Base-by-base conservation (phyloP, 805 yeast species). In the Suhomyces prunicola region DNA sequence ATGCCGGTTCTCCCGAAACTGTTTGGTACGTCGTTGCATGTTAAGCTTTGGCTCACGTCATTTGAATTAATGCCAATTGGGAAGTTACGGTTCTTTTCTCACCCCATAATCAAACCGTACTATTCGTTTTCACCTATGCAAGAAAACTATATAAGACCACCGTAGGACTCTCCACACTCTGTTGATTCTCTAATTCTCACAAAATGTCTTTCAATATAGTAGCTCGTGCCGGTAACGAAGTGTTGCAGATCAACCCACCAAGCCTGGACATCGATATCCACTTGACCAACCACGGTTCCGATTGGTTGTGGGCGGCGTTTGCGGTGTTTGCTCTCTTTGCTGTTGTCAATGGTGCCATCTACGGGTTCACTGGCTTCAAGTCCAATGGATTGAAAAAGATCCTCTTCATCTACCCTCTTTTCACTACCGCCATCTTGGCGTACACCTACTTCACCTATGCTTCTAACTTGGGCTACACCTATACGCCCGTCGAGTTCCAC, bases 231-330 rank as follows among this genome's bases (percentile, higher is more conserved):
- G 31, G 58, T 22, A 77, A 77, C 56, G 62, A 74, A 41, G 83
- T 79, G 9, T 61, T 79, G 17, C 51, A 57, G 6, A 59, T 77
- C 50, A 83, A 83, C 58, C 79, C 80, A 6, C 63, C 69, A 13
- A 23, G 58, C 7, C 56, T 70, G 5, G 68, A 65, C 17, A 67
- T 76, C 48, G 86, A 82, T 56, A 76, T 82, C 62, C 78, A 77
- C 51, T 54, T 85, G 33, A 83, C 87, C 10, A 55, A 63, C 12
- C 82, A 79, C 60, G 88, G 90, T 64, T 83, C 87, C 7, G 81
- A 81, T 64, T 85, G 87, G 88, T 73, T 80, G 57, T 85, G 88
- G 88, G 79, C 88, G 1, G 85, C 72, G 12, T 83, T 85, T 60
- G 65, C 80, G 4, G 50, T 82, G 39, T 78, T 82, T 59, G 72